Base-by-base conservation (phyloP, 495 filamentous ascomycete species). In the Barbatosphaeria neglecta region DNA sequence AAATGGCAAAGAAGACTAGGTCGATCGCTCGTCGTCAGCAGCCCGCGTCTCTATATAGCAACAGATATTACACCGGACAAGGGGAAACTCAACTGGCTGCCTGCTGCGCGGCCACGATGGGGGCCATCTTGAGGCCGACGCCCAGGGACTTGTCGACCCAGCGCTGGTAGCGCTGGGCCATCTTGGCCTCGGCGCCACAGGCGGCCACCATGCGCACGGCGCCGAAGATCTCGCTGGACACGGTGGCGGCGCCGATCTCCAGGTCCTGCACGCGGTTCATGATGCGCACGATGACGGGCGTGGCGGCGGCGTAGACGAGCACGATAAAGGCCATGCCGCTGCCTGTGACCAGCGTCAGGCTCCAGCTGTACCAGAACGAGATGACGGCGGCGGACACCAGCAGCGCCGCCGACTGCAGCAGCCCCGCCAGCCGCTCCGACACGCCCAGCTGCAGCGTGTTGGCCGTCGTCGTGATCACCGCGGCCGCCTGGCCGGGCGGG, bases 401-500 rank as follows among this genome's bases (percentile, higher is more conserved):
- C 37, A 76, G 66, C 0, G 77, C 61, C n/a, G 69, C 42, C 20
- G 64, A 75, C 55, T 81, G 76, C 18, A 81, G 58, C 9, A 77
- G 62, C 11, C 62, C 59, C 1, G 65, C 70, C 5, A 82, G 63
- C 48, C 77, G 79, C 49, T 83, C 78, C 0, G 81, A 83, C 33
- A 87, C 78, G 25, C 82, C 81, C 24, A 76, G 61, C 49, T 87
- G 81, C 25, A 87, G 62, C 0, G 72, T 68, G 49, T 83, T 85
- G 23, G 79, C 76, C 1, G 75, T 74, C 3, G 73, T 70, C 6
- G 81, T 83, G 52, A 85, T 80, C 28, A 78, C 75, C 19, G 75
- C 75, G 11, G 74, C 74, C 15, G 74, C 64, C 60, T 72, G 64
- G 27, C 74, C 63, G 39, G 67, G 63, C 20, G 77, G 71, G 50